These are phyloP conservation scores for Debaryomyces coudertii DNA, from an alignment of 1,139 yeast genomes.

Conservation along the genomic window DNA sequence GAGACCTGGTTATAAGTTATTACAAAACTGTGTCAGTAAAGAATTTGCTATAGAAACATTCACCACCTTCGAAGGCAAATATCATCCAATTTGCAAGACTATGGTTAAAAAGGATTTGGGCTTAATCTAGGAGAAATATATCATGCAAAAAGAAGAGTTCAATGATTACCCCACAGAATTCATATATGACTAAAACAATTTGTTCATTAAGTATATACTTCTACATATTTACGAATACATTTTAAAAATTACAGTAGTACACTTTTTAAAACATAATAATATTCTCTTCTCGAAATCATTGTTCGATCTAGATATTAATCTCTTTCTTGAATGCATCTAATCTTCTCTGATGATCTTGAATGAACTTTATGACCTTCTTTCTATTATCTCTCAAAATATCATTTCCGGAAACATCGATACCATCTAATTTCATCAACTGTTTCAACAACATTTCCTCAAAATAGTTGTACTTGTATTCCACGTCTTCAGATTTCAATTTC, in stretches of 20 bases:
- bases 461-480: conserved; percentile 56
- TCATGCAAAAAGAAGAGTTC: too few species aligned
- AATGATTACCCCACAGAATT: neutral
- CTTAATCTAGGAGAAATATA: neutral
- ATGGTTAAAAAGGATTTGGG: conserved; percentile 42
- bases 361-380: conserved; percentile 58
- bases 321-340: conserved; percentile 58
- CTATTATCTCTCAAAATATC: conserved; percentile 58
- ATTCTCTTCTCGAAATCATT: neutral
- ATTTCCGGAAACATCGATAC: conserved; percentile 56
- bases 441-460: conserved; percentile 70
- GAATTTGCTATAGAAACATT: conserved; percentile 36
- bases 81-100: conserved; percentile 45
- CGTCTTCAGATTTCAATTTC: conserved; percentile 39
- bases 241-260: conserved; percentile 13
- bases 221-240: conserved; percentile 5
- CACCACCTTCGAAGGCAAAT: conserved; percentile 25
- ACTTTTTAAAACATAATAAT: neutral
- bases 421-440: conserved; percentile 66
- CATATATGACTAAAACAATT: neutral
- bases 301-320: conserved; percentile 15
- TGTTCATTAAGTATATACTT: conserved; percentile 1
- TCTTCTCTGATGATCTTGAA: conserved; percentile 62
- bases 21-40: conserved; percentile 29
- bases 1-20: conserved; percentile 42